A percentile compares a stretch with the other conserved stretches of the same genome.
Evolutionary conservation across 2,329 filamentous ascomycete species (phyloP).

Genomic region (Colletotrichum siamense): DNA sequence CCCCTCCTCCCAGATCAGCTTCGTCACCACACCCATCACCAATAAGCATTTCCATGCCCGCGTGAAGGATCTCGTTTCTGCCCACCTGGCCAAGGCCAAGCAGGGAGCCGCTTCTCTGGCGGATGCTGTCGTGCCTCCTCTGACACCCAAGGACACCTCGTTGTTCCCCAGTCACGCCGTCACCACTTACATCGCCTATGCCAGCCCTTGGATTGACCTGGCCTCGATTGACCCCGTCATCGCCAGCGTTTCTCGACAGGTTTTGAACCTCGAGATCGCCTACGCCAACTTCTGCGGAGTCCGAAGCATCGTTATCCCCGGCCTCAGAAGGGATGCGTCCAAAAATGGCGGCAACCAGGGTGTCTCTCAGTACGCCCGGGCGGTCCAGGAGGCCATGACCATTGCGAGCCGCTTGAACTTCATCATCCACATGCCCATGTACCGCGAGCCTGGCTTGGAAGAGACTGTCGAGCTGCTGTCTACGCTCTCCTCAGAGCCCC

Average conservation of each 20-base stretch:
- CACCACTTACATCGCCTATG: conserved; percentile 76
- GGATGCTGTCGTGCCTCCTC: conserved; percentile 66
- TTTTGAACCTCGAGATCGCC: conserved; percentile 87
- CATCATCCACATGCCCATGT: conserved; percentile 84
- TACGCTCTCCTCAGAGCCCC: conserved; percentile 37
- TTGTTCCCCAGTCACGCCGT: conserved; percentile 72
- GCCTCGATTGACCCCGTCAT: conserved; percentile 83
- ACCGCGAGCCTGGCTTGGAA: conserved; percentile 70
- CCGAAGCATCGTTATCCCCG: conserved; percentile 80
- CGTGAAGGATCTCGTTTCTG: conserved; percentile 66
- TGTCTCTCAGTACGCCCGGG: conserved; percentile 80
- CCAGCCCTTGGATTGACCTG: conserved; percentile 93
- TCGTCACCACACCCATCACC: conserved; percentile 80
- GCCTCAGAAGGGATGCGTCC: conserved; percentile 71
- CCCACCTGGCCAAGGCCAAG: conserved; percentile 56
- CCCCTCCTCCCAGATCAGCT: conserved; percentile 68
- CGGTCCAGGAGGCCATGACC: conserved; percentile 79
- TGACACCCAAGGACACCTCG: conserved; percentile 81
- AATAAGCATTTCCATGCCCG: conserved; percentile 74
- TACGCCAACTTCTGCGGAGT: conserved; percentile 97
- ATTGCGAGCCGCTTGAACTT: conserved; percentile 80
- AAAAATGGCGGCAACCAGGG: conserved; percentile 54
- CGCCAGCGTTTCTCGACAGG: conserved; percentile 85
- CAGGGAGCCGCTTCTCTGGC: conserved; percentile 46
- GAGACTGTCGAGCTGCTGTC: conserved; percentile 59